Base-by-base conservation (phyloP, 1,139 yeast genomes). In the Geotrichum fermentans region DNA sequence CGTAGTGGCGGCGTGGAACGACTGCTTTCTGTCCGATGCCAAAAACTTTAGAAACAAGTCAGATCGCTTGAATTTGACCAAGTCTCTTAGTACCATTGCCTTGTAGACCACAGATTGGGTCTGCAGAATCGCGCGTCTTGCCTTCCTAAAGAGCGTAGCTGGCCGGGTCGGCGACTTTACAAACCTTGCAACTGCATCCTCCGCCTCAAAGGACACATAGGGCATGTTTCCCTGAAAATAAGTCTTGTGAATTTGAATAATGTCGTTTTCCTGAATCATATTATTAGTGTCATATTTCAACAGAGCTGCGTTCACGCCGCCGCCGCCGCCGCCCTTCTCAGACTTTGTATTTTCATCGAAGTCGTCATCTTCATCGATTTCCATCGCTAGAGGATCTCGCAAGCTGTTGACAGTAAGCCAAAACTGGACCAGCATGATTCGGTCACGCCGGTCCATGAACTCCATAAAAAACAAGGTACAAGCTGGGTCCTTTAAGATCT, bases 361-460 rank as follows among this genome's bases (percentile, higher is more conserved):
- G 11, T 53, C 50, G n/a, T 54, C 57, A 13, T 52, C 49, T 21
- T 51, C 53, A 18, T 55, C 52, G 33, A 53, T 58, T 30, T 58
- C 53, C 28, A 75, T 82, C 52, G 83, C 92, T 22, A 85, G 65
- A 0, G 96, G 96, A 45, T 84, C 85, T 58, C 80, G 79, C 34
- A 86, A 72, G 1, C 75, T 72, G 54, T 87, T 86, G 1, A 85
- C 83, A 0, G 79, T 74, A 10, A 76, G 65, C 85, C 90, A 87
- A 53, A 80, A 81, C 42, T 78, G 80, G 3, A 87, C 61, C 24
- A 76, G 57, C 2, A 68, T 65, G 1, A 71, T 60, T 44, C 79
- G 64, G 8, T 72, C 66, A 21, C 77, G 60, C 42, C 72, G 72
- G 26, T 73, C 75, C 79, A 83, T 74, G 58, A 73, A 83, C 48